phyloP scores from a whole-genome alignment of 2,329 filamentous ascomycete genomes.

The Drechslerella coelobrocha region DNA sequence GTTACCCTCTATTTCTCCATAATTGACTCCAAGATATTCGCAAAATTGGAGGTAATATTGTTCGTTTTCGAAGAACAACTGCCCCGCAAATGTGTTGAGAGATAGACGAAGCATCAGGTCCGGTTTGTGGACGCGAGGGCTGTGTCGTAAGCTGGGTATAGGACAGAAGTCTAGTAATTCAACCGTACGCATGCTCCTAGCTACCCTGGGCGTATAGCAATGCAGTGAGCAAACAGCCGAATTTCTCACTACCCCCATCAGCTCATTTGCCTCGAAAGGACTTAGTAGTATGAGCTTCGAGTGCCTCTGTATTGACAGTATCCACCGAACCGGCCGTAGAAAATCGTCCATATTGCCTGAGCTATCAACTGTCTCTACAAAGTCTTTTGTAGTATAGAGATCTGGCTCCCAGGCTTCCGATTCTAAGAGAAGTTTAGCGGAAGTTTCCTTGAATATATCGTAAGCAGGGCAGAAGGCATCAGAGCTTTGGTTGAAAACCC shows the following conservation, averaged over 20 bases:
- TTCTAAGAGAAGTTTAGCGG: constrained; percentile 51
- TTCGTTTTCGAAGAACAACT: constrained; percentile 67
- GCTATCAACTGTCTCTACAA: constrained; percentile 60
- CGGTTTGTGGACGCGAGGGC: too few species aligned
- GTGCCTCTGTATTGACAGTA: constrained; percentile 22
- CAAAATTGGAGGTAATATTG: constrained; percentile 64
- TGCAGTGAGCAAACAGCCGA: constrained; percentile 60
- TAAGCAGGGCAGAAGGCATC: constrained; percentile 4
- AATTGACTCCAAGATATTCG: constrained; percentile 61
- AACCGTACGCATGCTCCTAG: constrained; percentile 55
- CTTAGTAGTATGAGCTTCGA: constrained; percentile 62
- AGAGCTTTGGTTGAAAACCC: constrained; percentile 49
- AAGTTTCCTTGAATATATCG: constrained; percentile 21
- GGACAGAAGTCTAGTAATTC: constrained; percentile 57
- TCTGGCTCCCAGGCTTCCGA: constrained; percentile 57
- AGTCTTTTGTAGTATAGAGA: constrained; percentile 64
- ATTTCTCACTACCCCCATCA: constrained; percentile 60
- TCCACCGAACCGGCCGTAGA: constrained; percentile 60
- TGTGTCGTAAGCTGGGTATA: constrained; percentile 57
- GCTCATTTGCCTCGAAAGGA: constrained; percentile 66
- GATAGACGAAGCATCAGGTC: constrained; percentile 28
- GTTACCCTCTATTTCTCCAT: constrained; percentile 57
- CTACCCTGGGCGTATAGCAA: constrained; percentile 63
- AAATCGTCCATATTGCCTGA: constrained; percentile 60
- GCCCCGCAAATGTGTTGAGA: constrained; percentile 72